These are phyloP conservation scores for Apiotrichum veenhuisii DNA, from an alignment of 1,284 basidiomycete genomes.

Conservation along the genomic window DNA sequence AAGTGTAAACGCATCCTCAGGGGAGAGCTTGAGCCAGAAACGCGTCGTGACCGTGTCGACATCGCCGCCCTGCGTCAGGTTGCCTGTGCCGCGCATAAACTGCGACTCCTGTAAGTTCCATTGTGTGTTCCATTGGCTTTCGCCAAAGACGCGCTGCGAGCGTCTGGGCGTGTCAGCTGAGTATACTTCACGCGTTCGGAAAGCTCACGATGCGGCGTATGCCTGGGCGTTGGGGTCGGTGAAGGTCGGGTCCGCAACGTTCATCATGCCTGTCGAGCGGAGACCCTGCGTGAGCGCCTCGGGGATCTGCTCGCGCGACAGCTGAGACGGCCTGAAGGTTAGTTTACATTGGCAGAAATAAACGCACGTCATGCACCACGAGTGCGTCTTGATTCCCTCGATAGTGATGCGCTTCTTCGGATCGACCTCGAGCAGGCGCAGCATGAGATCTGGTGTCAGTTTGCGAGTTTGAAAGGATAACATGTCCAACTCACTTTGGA, in stretches of 20 bases:
- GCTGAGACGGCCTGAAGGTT: slow-evolving; percentile 50
- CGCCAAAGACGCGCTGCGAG: slow-evolving; percentile 34
- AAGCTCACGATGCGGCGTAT: slow-evolving; percentile 35
- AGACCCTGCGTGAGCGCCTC: slow-evolving; percentile 66
- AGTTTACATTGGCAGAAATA: no score
- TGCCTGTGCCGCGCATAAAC: slow-evolving; percentile 47
- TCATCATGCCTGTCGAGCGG: slow-evolving; percentile 62
- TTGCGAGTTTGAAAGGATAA: no score
- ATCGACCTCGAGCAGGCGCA: slow-evolving; percentile 69
- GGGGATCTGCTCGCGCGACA: slow-evolving; percentile 63
- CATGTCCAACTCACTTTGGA: background rate
- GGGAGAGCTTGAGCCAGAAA: slow-evolving; percentile 42
- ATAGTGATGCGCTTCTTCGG: slow-evolving; percentile 69
- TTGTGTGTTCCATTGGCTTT: slow-evolving; percentile 33
- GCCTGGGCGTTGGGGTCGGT: slow-evolving; percentile 29
- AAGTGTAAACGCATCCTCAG: slow-evolving; percentile 27
- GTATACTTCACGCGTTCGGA: background rate
- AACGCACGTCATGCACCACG: slow-evolving; percentile 71
- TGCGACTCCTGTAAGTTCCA: slow-evolving; percentile 46
- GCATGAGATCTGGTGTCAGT: slow-evolving; percentile 60
- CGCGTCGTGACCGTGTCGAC: slow-evolving; percentile 40
- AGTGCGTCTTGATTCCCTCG: slow-evolving; percentile 64
- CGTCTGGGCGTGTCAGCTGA: slow-evolving; percentile 24
- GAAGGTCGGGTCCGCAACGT: slow-evolving; percentile 59
- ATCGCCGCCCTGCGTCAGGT: slow-evolving; percentile 46